Evolutionary conservation across 202 grass and related monocot species (phyloP).

Genomic region (Cymbopogon flexuosus): DNA sequence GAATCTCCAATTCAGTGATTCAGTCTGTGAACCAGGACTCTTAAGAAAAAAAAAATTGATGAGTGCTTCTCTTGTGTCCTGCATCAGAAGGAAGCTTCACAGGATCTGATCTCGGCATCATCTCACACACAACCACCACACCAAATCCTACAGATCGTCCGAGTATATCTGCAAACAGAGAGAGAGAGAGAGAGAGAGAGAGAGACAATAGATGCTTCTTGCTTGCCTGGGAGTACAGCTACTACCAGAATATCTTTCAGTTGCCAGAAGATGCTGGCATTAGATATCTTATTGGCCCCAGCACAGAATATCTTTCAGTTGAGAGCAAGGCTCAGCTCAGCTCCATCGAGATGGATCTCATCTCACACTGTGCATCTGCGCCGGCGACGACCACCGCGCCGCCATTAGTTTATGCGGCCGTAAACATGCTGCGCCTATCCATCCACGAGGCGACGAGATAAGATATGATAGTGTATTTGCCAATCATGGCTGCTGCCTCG

Average conservation of each 20-base stretch:
- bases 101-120: constrained; percentile 12
- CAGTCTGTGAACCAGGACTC: not conserved
- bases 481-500: constrained; percentile 34
- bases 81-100: constrained; percentile 36
- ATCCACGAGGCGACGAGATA: constrained; percentile 26
- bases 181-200: too few relatives aligned
- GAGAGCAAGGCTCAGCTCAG: constrained; percentile 24
- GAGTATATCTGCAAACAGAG: constrained; percentile 16
- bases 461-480: constrained; percentile 27
- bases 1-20: not conserved
- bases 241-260: constrained; percentile 25
- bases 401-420: constrained; percentile 10
- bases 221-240: constrained; percentile 30
- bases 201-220: constrained; percentile 47
- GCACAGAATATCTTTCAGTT: constrained; percentile 30
- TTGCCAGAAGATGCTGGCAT: constrained; percentile 41
- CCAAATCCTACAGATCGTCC: constrained; percentile 23
- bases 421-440: constrained; percentile 15
- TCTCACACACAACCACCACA: constrained; percentile 4
- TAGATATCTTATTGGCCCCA: constrained; percentile 29
- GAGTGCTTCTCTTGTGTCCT: not conserved
- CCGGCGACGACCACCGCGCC: not conserved
- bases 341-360: constrained; percentile 31
- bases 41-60: too few relatives aligned
- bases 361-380: not conserved